Percentiles rank a stretch among this genome's conserved stretches.
Conservation (phyloP, 768 basidiomycete species). For the Gyrodon lividus region DNA sequence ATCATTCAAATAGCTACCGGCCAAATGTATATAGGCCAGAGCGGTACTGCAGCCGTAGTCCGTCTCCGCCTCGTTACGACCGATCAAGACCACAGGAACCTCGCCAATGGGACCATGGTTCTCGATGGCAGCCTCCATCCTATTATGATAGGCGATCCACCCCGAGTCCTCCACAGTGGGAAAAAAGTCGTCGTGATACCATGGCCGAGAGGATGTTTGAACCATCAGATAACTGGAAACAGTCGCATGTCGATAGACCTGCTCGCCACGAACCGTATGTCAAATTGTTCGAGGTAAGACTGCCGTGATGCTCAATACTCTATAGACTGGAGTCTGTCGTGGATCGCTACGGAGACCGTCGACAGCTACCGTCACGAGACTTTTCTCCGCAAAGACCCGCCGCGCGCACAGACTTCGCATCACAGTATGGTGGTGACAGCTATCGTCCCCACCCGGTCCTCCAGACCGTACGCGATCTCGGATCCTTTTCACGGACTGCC, state of each 20-base stretch:
- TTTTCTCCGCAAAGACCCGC: slow-evolving; percentile 36
- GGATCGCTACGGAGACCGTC: slow-evolving; percentile 39
- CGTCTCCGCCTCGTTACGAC: slow-evolving; percentile 53
- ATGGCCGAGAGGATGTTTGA: slow-evolving; percentile 62
- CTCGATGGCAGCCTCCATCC: slow-evolving; percentile 40
- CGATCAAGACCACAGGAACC: slow-evolving; percentile 38
- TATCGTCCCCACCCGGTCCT: slow-evolving; percentile 44
- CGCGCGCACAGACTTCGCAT: slow-evolving; percentile 33
- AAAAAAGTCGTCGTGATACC: slow-evolving; percentile 36
- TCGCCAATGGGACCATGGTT: slow-evolving; percentile 47
- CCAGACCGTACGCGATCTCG: slow-evolving; percentile 39
- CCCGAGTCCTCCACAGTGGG: slow-evolving; percentile 34
- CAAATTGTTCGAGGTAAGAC: slow-evolving; percentile 21
- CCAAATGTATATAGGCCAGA: slow-evolving; percentile 38
- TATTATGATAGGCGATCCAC: slow-evolving; percentile 46
- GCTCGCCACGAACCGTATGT: slow-evolving; percentile 42
- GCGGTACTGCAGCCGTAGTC: slow-evolving; percentile 42
- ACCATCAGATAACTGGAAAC: slow-evolving; percentile 72
- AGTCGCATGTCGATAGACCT: slow-evolving; percentile 48
- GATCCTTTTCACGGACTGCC: slow-evolving; percentile 34
- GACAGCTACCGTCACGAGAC: slow-evolving; percentile 34
- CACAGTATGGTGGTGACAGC: slow-evolving; percentile 43
- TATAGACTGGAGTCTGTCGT: slow-evolving; percentile 25
- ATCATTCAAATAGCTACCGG: slow-evolving; percentile 43
- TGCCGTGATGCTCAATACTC: slow-evolving; percentile 12